Base-by-base conservation (phyloP, 345 rosid genomes). In the Draba incana region DNA sequence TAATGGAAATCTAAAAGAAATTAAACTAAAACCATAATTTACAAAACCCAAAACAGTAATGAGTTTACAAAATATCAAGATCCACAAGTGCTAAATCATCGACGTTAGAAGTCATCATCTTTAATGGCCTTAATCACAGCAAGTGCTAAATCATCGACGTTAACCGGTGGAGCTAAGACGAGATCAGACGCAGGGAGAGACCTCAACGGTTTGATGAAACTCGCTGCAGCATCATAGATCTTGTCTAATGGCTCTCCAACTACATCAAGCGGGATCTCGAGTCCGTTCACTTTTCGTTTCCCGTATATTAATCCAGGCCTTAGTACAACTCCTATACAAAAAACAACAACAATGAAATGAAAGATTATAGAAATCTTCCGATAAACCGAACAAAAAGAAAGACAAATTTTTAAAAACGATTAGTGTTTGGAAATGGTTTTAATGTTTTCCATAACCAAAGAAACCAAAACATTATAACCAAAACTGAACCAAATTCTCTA, bases 301-400 rank as follows among this genome's bases (percentile, higher is more conserved):
- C 96, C 96, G 15, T 90, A 88, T 57, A 93, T 90, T 71, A 93
- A 84, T 66, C 86, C 96, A 0, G 98, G 98, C 77, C 98, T 83
- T 47, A 88, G 66, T 43, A 90, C 97, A 45, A 88, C 93, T 56
- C 97, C 97, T 92, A 77, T 52, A 65, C 59, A 64, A 73, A 49
- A 62, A 23, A 55, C 42, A 39, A 74, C 7, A 60, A 35, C 14
- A 9, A 57, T 20, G 20, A 20, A 20, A 20, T 20, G 20, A 20
- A 20, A 20, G 20, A 20, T 20, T 20, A 20, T 20, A 4, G 13
- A 16, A 27, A 27, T 27, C 30, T 20, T 20, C 30, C 4, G 37
- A 5, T 30, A 30, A 30, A 30, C 33, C 33, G 20, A 20, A 20
- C 20, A 20, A 20, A 20, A 20, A 20, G 20, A 20, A 20, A 20